Evolutionary conservation across 805 yeast species (phyloP).

Genomic region (Blastobotrys mokoenaii): DNA sequence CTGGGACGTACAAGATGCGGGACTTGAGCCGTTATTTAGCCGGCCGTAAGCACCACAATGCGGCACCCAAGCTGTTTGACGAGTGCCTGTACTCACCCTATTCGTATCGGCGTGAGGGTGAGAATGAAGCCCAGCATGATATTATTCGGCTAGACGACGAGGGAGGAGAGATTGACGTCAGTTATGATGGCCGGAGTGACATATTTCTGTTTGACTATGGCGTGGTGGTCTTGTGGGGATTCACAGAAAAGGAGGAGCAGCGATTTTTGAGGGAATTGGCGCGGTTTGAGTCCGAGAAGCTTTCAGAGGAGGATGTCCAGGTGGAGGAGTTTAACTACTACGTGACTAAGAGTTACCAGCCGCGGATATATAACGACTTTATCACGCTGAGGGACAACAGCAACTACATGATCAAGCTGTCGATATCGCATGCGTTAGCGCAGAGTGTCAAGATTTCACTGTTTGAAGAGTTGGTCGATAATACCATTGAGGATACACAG

Average conservation of each 20-base stretch:
- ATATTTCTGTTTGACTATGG: slow-evolving; percentile 91
- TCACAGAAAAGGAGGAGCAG: slow-evolving; percentile 71
- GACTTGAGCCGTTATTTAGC: slow-evolving; percentile 80
- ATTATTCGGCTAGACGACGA: slow-evolving; percentile 76
- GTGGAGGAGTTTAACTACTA: slow-evolving; percentile 93
- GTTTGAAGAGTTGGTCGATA: slow-evolving; percentile 92
- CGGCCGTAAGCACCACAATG: slow-evolving; percentile 48
- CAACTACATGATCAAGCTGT: slow-evolving; percentile 84
- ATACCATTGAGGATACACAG: slow-evolving; percentile 94
- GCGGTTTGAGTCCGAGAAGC: slow-evolving; percentile 81
- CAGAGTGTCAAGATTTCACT: slow-evolving; percentile 92
- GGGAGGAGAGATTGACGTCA: slow-evolving; percentile 90
- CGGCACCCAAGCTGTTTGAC: slow-evolving; percentile 84
- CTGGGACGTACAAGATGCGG: slow-evolving; percentile 84
- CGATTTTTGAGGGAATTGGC: slow-evolving; percentile 78
- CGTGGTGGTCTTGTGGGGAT: slow-evolving; percentile 97
- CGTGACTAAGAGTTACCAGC: slow-evolving; percentile 88
- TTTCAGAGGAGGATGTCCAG: slow-evolving; percentile 87
- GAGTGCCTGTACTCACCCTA: slow-evolving; percentile 94
- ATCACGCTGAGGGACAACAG: slow-evolving; percentile 84
- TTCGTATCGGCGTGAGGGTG: slow-evolving; percentile 32
- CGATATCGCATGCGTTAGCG: slow-evolving; percentile 92
- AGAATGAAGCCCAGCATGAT: slow-evolving; percentile 11
- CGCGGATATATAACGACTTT: slow-evolving; percentile 92
- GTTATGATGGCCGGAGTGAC: slow-evolving; percentile 60